Evolutionary conservation across 176 grass and related monocot genomes (phyloP), one percentile per base, ranked within the genome.

Genomic region (Ananas comosus): DNA sequence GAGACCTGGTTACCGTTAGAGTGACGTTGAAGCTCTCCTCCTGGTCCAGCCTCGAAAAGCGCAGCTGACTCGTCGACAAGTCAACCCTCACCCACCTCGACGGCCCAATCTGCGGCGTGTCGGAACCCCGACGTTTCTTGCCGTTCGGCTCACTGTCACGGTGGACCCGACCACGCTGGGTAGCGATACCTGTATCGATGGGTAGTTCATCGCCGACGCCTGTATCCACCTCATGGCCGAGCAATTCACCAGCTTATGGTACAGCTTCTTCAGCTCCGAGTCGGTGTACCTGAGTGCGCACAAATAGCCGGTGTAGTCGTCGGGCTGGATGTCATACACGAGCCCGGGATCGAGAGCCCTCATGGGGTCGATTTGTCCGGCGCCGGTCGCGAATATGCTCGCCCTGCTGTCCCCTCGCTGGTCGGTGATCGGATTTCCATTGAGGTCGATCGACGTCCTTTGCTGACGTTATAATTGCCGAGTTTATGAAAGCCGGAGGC

Each of bases 381-480:
- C 70, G 51, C 89, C 89, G 61, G 73, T 13, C 1, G 85, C 12
- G 50, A 88, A 88, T 63, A 48, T 70, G 61, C 23, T 65, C n/a
- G 89, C 85, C 0, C 2, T 49, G 17, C 17, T 17, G 28, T 53
- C 67, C 77, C 70, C 49, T 21, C 18, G 61, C 52, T 92, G 73
- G 70, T 88, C 85, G 69, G 66, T 58, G 76, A 92, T 86, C 1
- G 19, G 76, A 18, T 69, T 24, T 4, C 76, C 79, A 8, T 13
- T 52, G 66, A 81, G 82, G 74, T 66, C 82, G 0, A 18, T 66
- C 82, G 0, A 18, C 14, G 13, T 75, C 70, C 47, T 52, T 57
- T 13, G 89, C 69, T 3, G 89, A 76, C 12, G 89, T 92, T 76
- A 92, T 92, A 51, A 92, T 85, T 16, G 89, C 89, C 0, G 85